Evolutionary conservation across 805 yeast species (phyloP).

Genomic region (Metschnikowia rubicola): DNA sequence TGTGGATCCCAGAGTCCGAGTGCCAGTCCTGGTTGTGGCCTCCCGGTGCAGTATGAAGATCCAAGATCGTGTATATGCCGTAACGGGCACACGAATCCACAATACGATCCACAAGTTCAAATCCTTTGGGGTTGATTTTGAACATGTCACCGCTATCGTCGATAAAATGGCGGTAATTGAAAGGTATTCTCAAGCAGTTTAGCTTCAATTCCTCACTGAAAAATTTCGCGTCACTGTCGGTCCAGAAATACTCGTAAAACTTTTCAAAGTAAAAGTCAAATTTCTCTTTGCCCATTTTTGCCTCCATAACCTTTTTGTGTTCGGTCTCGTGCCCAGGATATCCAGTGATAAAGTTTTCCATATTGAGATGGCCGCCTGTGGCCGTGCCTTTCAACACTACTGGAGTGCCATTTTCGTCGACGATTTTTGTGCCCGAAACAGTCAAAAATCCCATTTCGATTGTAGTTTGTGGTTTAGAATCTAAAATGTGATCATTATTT

Average conservation of each 20-base stretch:
- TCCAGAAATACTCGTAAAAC: slow-evolving; percentile 53
- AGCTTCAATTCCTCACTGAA: slow-evolving; percentile 38
- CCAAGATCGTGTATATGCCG: slow-evolving; percentile 48
- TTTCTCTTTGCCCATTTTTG: slow-evolving; percentile 45
- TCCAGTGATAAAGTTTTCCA: slow-evolving; percentile 57
- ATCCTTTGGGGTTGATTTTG: slow-evolving; percentile 43
- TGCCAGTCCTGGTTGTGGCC: slow-evolving; percentile 59
- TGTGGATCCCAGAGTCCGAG: slow-evolving; percentile 44
- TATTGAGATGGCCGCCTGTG: slow-evolving; percentile 49
- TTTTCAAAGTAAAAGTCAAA: slow-evolving; percentile 48
- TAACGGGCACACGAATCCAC: slow-evolving; percentile 44
- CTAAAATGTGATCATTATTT: no score
- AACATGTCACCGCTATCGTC: slow-evolving; percentile 45
- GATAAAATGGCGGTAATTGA: slow-evolving; percentile 49
- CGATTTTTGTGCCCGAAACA: slow-evolving; percentile 47
- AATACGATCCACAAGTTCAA: slow-evolving; percentile 40
- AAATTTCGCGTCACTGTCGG: slow-evolving; percentile 47
- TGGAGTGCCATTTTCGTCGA: slow-evolving; percentile 35
- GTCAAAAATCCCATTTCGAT: slow-evolving; percentile 27
- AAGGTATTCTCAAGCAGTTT: slow-evolving; percentile 49
- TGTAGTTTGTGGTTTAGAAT: no score
- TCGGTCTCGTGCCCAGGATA: slow-evolving; percentile 54
- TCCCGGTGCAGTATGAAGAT: slow-evolving; percentile 49
- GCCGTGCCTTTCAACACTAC: slow-evolving; percentile 48
- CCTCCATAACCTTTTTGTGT: slow-evolving; percentile 39